A percentile compares a stretch with the other conserved stretches of the same genome.
Evolutionary conservation across 768 basidiomycete genomes (phyloP).

Genomic region (Sarcodon sp.): DNA sequence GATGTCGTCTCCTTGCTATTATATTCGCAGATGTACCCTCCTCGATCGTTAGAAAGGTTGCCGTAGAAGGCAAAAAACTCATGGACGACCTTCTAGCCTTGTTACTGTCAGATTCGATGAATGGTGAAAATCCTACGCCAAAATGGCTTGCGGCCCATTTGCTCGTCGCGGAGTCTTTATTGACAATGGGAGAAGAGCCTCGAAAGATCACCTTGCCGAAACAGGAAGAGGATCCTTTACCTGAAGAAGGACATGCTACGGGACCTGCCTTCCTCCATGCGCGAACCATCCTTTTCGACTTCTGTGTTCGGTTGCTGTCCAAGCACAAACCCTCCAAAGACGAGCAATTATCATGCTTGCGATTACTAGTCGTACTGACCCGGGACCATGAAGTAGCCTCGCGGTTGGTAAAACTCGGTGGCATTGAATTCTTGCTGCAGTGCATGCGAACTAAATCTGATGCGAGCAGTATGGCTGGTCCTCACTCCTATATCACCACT

Average conservation of each 20-base stretch:
- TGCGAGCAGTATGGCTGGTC: slow-evolving; percentile 35
- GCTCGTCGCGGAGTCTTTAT: slow-evolving; percentile 74
- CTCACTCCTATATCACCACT: slow-evolving; percentile 74
- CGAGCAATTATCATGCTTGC: slow-evolving; percentile 69
- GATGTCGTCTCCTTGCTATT: slow-evolving; percentile 78
- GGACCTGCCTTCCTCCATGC: slow-evolving; percentile 56
- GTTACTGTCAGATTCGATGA: slow-evolving; percentile 41
- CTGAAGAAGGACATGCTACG: slow-evolving; percentile 32
- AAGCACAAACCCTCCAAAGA: slow-evolving; percentile 58
- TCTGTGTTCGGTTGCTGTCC: slow-evolving; percentile 59
- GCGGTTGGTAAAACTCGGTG: slow-evolving; percentile 57
- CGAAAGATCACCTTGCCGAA: slow-evolving; percentile 50
- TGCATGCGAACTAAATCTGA: slow-evolving; percentile 47
- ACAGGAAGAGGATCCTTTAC: slow-evolving; percentile 47
- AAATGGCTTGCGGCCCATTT: slow-evolving; percentile 84
- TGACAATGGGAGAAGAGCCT: slow-evolving; percentile 68
- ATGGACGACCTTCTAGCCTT: slow-evolving; percentile 61
- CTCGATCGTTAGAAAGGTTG: slow-evolving; percentile 28
- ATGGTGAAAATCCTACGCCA: slow-evolving; percentile 41
- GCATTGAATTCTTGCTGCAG: slow-evolving; percentile 49
- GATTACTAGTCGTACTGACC: slow-evolving; percentile 78
- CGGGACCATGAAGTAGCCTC: slow-evolving; percentile 51
- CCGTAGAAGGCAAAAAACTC: slow-evolving; percentile 39
- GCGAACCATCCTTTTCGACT: slow-evolving; percentile 58
- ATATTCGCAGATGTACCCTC: slow-evolving; percentile 66